These are phyloP conservation scores for Ganoderma sinense DNA, from an alignment of 1,284 basidiomycete genomes.

Conservation along the genomic window DNA sequence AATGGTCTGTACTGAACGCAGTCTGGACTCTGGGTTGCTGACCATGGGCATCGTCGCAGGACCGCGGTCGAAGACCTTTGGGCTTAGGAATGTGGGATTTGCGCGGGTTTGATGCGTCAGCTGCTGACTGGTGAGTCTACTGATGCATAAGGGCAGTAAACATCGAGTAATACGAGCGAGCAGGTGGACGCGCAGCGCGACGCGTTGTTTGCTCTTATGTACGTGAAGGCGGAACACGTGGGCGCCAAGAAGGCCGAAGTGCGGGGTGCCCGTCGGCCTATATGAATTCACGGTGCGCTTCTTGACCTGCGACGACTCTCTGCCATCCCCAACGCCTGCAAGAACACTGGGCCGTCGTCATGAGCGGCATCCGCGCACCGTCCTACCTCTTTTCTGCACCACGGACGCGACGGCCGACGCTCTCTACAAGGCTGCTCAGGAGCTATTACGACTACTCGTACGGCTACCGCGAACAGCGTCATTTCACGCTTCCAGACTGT, in stretches of 20 bases:
- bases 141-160: not conserved
- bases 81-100: not conserved
- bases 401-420: conserved; percentile 26
- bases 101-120: not conserved
- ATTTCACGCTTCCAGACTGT: conserved; percentile 81
- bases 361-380: conserved; percentile 18
- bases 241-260: not conserved
- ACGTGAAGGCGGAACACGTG: not conserved
- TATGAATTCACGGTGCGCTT: not conserved
- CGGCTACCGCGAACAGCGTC: conserved; percentile 74
- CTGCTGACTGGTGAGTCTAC: not conserved
- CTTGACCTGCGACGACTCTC: not conserved
- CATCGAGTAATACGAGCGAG: not conserved
- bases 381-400: conserved; percentile 26
- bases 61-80: not conserved
- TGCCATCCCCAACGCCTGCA: not conserved
- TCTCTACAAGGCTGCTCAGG: conserved; percentile 22
- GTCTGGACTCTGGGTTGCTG: not conserved
- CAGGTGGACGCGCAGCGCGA: not conserved
- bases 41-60: not conserved
- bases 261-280: not conserved
- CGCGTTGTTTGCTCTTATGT: not conserved
- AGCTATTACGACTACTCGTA: conserved; percentile 85
- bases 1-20: not conserved
- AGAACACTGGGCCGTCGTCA: conserved; percentile 1